Percentiles rank a stretch among this genome's conserved stretches.
Conservation (phyloP, 768 basidiomycete genomes). For the Hypholoma fasciculare region DNA sequence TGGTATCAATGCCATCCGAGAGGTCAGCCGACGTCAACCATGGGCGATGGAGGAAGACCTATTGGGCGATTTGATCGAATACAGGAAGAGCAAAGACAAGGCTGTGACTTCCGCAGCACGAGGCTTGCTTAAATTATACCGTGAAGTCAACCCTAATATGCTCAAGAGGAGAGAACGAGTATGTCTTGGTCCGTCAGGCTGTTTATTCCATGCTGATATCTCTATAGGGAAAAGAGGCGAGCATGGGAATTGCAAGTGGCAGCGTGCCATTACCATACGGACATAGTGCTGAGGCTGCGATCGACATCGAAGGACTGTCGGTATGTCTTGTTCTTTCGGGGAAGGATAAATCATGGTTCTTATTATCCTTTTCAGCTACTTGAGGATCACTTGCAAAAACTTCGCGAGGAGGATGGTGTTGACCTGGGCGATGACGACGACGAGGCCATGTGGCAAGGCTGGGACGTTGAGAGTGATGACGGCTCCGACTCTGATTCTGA, state of each 20-base stretch:
- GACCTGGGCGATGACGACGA: conserved; percentile 50
- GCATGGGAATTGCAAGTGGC: conserved; percentile 68
- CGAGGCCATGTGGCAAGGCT: conserved; percentile 80
- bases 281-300: conserved; percentile 68
- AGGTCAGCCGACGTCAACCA: conserved; percentile 92
- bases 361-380: conserved; percentile 57
- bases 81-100: conserved; percentile 94
- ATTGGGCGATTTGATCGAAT: conserved; percentile 90
- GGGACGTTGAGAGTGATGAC: conserved; percentile 82
- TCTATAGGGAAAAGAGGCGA: conserved; percentile 86
- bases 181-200: conserved; percentile 21
- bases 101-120: conserved; percentile 87
- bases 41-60: conserved; percentile 98
- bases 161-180: conserved; percentile 87
- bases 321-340: conserved; percentile 41
- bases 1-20: conserved; percentile 93
- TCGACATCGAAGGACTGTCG: conserved; percentile 87
- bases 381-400: conserved; percentile 79
- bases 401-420: conserved; percentile 64
- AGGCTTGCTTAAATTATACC: conserved; percentile 84
- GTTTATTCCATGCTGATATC: conserved; percentile 7
- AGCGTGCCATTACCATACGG: conserved; percentile 79
- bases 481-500: conserved; percentile 56
- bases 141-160: conserved; percentile 95
- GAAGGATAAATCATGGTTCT: not conserved